Conservation (phyloP, 1,284 basidiomycete genomes). For the Cryptococcus floricola region DNA sequence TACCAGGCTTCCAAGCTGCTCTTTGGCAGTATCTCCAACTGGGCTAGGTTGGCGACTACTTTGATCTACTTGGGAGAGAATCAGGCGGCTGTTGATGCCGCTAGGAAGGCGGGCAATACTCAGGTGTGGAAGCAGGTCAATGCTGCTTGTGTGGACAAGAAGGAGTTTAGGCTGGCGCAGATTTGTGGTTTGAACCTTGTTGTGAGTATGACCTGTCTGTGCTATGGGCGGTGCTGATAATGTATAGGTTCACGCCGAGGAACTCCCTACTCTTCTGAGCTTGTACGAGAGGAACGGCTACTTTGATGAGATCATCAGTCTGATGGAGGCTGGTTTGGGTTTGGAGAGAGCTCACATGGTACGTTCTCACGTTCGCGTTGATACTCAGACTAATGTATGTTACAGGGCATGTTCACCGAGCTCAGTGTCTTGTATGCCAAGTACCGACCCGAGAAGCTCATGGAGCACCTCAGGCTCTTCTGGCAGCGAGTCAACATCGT, state of each 20-base stretch:
- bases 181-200: slow-evolving; percentile 96
- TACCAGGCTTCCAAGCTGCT: slow-evolving; percentile 96
- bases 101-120: slow-evolving; percentile 97
- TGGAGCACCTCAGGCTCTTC: slow-evolving; percentile 98
- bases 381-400: slow-evolving; percentile 2
- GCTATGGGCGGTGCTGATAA: not conserved
- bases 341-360: slow-evolving; percentile 90
- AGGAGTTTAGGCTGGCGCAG: slow-evolving; percentile 95
- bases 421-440: slow-evolving; percentile 93
- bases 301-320: slow-evolving; percentile 87
- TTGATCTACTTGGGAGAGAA: slow-evolving; percentile 98
- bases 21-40: slow-evolving; percentile 96
- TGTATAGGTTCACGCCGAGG: slow-evolving; percentile 59
- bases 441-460: slow-evolving; percentile 91
- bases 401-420: slow-evolving; percentile 61
- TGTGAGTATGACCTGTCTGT: slow-evolving; percentile 52
- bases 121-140: slow-evolving; percentile 99
- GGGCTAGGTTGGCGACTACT: slow-evolving; percentile 95
- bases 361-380: slow-evolving; percentile 14
- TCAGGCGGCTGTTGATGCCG: slow-evolving; percentile 96
- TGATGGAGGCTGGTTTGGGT: slow-evolving; percentile 92
- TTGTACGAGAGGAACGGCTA: slow-evolving; percentile 88
- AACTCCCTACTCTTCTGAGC: slow-evolving; percentile 74
- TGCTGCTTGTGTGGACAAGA: slow-evolving; percentile 94
- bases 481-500: slow-evolving; percentile 92